These are phyloP conservation scores for Debaryomyces coudertii DNA, from an alignment of 1,139 yeast species.

Conservation along the genomic window DNA sequence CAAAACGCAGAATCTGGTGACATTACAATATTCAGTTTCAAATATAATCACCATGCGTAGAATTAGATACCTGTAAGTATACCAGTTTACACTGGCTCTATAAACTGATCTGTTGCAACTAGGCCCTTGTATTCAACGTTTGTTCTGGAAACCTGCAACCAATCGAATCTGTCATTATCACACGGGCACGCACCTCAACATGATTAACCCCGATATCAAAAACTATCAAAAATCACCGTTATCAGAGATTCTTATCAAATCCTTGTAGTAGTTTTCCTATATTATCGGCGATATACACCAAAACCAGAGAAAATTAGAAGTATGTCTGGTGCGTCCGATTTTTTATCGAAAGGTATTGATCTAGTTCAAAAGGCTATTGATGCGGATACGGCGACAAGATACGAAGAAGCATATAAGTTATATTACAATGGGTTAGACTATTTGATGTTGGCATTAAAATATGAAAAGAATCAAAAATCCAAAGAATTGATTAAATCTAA, in stretches of 20 bases:
- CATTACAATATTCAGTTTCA: no score
- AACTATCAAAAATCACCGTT: not conserved
- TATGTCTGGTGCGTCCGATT: conserved; percentile 66
- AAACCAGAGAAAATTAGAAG: not conserved
- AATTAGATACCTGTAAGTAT: no score
- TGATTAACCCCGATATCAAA: conserved; percentile 7
- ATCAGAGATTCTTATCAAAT: not conserved
- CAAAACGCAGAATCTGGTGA: no score
- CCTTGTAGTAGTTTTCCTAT: not conserved
- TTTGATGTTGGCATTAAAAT: conserved; percentile 92
- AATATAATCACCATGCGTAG: no score
- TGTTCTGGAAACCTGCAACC: not conserved
- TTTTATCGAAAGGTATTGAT: conserved; percentile 90
- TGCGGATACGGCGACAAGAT: conserved; percentile 87
- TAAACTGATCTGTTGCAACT: not conserved
- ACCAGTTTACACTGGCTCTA: no score
- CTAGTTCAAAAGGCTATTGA: conserved; percentile 93
- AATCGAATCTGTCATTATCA: conserved; percentile 3
- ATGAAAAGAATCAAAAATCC: conserved; percentile 88
- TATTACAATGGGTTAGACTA: conserved; percentile 95
- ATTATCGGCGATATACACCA: not conserved
- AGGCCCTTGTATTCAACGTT: not conserved
- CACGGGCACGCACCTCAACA: conserved; percentile 3
- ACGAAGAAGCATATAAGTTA: conserved; percentile 91
- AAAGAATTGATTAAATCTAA: conserved; percentile 88